Evolutionary conservation across 768 basidiomycete species (phyloP).

Genomic region (Phlebiopsis flavidoalba): DNA sequence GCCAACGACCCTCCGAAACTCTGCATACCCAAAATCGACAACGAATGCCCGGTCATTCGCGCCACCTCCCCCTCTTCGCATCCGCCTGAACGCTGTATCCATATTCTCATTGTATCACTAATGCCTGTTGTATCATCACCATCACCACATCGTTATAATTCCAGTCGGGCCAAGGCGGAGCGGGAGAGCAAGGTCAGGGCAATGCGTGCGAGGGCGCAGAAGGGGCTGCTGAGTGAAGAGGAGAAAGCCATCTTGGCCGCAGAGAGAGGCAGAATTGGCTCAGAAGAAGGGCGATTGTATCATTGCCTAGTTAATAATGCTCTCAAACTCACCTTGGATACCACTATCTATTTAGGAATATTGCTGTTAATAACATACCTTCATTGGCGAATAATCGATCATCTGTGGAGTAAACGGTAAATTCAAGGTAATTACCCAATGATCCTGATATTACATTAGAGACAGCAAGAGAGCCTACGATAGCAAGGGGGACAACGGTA

Average conservation of each 20-base stretch:
- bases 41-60: conserved; percentile 46
- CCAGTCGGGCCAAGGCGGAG: conserved; percentile 71
- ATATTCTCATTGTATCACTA: conserved; percentile 16
- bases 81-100: conserved; percentile 40
- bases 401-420: neutral
- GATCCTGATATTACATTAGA: neutral
- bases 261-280: conserved; percentile 40
- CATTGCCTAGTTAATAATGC: conserved; percentile 25
- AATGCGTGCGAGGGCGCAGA: conserved; percentile 68
- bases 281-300: conserved; percentile 40
- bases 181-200: conserved; percentile 64
- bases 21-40: conserved; percentile 25
- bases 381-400: neutral
- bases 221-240: conserved; percentile 66
- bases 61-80: conserved; percentile 65
- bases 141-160: conserved; percentile 5
- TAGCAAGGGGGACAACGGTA: neutral
- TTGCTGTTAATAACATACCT: neutral
- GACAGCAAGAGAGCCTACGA: neutral
- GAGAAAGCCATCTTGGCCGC: conserved; percentile 58
- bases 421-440: neutral
- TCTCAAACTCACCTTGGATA: neutral
- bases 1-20: conserved; percentile 16
- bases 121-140: conserved; percentile 16
- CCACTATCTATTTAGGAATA: neutral